Conservation (phyloP, 106 monocot species). For the Dioscorea zingiberensis region DNA sequence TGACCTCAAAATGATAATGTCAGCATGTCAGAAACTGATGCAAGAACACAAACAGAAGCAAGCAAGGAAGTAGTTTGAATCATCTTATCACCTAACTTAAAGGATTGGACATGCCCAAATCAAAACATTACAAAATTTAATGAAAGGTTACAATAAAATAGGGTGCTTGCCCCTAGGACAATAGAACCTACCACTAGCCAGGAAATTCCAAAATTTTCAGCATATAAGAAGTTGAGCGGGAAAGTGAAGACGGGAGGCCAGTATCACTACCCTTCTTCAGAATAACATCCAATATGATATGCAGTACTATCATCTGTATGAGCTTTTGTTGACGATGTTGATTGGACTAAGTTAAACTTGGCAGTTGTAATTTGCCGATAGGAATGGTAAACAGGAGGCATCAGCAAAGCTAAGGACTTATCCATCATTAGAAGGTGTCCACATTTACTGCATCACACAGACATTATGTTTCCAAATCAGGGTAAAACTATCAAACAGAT, state of each 20-base stretch:
- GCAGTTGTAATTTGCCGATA: slow-evolving; percentile 20
- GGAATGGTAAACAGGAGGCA: slow-evolving; percentile 71
- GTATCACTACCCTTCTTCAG: slow-evolving; percentile 23
- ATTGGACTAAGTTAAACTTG: slow-evolving; percentile 8
- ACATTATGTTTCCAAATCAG: neutral
- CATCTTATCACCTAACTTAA: no score
- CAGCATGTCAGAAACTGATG: no score
- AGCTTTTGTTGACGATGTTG: slow-evolving; percentile 18
- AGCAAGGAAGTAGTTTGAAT: no score
- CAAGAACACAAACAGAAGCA: no score
- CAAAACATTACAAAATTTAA: no score
- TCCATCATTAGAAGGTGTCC: slow-evolving; percentile 60
- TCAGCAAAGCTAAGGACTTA: slow-evolving; percentile 50
- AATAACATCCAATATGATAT: slow-evolving; percentile 76
- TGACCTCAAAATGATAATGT: no score
- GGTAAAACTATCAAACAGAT: neutral
- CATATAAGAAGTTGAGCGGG: neutral
- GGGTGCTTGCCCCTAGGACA: no score
- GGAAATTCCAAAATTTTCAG: no score
- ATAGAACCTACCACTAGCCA: no score
- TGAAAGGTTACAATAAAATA: no score
- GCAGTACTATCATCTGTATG: slow-evolving; percentile 27
- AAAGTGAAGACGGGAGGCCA: neutral
- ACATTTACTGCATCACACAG: slow-evolving; percentile 63
- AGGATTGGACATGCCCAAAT: no score